A percentile compares a stretch with the other conserved stretches of the same genome.
Conservation (phyloP, 768 basidiomycete genomes). For the Coprinopsis marcescibilis region DNA sequence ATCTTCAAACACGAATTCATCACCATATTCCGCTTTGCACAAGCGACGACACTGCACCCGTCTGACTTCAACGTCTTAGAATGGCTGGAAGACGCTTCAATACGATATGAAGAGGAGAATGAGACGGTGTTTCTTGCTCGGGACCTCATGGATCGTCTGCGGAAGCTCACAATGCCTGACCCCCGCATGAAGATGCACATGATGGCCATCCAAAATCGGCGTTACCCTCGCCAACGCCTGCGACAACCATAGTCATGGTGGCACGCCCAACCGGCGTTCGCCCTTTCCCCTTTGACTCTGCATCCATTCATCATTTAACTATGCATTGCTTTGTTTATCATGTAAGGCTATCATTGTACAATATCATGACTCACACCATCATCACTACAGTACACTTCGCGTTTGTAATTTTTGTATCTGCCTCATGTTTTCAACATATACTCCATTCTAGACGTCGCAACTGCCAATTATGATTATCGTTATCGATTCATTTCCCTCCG, state of each 20-base stretch:
- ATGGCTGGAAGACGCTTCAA: conserved; percentile 38
- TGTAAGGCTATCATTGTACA: no score
- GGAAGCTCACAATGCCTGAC: conserved; percentile 36
- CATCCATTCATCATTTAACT: not conserved
- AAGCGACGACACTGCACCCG: conserved; percentile 41
- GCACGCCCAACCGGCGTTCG: not conserved
- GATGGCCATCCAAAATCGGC: conserved; percentile 16
- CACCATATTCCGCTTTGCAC: conserved; percentile 54
- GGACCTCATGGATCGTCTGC: conserved; percentile 40
- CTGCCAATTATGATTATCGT: not conserved
- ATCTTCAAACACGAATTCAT: conserved; percentile 58
- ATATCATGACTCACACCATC: no score
- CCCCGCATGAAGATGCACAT: conserved; percentile 21
- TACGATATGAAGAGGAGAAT: conserved; percentile 53
- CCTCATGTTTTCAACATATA: not conserved
- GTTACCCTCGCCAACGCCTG: conserved; percentile 17
- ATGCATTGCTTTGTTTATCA: no score
- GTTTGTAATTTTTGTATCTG: not conserved
- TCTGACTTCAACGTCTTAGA: conserved; percentile 47
- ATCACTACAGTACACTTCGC: no score
- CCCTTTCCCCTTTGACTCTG: not conserved
- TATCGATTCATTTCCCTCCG: not conserved
- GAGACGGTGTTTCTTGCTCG: conserved; percentile 56
- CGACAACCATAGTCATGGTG: conserved; percentile 17
- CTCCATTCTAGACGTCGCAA: not conserved